These are phyloP conservation scores for Prunus armeniaca DNA, from an alignment of 306 rosid genomes.

Conservation along the genomic window DNA sequence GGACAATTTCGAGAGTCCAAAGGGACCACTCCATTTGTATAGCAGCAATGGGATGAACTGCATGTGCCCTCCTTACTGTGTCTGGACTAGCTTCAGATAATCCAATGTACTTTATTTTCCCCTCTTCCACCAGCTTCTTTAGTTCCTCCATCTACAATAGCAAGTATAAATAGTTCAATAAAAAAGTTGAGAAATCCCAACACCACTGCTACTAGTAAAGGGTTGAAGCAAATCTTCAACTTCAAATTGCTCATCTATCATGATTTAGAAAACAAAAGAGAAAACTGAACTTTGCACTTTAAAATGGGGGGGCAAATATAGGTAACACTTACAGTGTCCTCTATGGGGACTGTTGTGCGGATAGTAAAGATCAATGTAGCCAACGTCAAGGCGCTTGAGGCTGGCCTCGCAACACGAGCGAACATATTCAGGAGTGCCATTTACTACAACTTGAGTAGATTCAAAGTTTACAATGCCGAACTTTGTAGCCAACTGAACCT, in stretches of 20 bases:
- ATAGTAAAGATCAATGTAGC: slow-evolving; percentile 76
- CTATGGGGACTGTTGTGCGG: slow-evolving; percentile 73
- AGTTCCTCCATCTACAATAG: slow-evolving; percentile 8
- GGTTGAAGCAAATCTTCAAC: not conserved
- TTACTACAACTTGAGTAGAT: slow-evolving; percentile 21
- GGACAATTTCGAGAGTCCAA: slow-evolving; percentile 66
- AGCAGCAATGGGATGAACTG: slow-evolving; percentile 74
- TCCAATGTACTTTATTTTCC: slow-evolving; percentile 57
- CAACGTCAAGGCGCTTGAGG: slow-evolving; percentile 61
- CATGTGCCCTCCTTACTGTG: slow-evolving; percentile 69
- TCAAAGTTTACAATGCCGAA: slow-evolving; percentile 50
- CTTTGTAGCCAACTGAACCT: slow-evolving; percentile 69
- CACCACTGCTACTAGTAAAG: no score
- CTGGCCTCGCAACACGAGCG: slow-evolving; percentile 66
- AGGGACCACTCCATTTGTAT: slow-evolving; percentile 68
- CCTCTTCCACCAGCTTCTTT: slow-evolving; percentile 47
- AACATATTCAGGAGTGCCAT: slow-evolving; percentile 70
- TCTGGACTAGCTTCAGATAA: slow-evolving; percentile 62
- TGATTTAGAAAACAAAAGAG: no score
- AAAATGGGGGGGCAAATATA: not conserved
- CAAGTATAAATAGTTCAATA: not conserved
- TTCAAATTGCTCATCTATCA: not conserved
- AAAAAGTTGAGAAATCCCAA: not conserved
- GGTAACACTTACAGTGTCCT: slow-evolving; percentile 55
- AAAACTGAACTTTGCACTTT: no score